Evolutionary conservation across 345 rosid genomes (phyloP).

Genomic region (Brassica juncea): DNA sequence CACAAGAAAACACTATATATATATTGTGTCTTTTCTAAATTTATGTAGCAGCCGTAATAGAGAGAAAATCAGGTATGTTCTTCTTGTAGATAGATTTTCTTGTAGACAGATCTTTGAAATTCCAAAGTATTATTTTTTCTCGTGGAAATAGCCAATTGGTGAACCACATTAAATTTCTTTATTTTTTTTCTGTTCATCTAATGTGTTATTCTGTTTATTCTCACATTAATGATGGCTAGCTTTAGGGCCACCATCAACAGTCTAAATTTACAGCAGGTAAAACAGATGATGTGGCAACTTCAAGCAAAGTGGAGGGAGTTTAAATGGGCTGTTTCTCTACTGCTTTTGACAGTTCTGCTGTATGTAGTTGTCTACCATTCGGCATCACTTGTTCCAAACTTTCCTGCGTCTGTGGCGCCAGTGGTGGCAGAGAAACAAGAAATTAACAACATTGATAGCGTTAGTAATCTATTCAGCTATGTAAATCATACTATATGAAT

Average conservation of each 20-base stretch:
- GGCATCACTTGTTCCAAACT: constrained; percentile 19
- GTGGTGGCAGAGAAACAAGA: background rate
- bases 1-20: no score
- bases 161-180: no score
- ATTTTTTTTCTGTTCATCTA: no score
- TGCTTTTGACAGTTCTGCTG: constrained; percentile 9
- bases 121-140: no score
- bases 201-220: no score
- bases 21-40: no score
- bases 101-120: no score
- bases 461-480: constrained; percentile 2
- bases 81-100: no score
- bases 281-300: background rate
- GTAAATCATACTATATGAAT: background rate
- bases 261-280: background rate
- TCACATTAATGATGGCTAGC: background rate
- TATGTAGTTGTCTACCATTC: background rate
- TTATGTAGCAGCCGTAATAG: no score
- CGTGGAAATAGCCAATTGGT: no score
- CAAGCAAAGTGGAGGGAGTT: constrained; percentile 15
- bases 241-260: background rate
- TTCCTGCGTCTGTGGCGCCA: constrained; percentile 13
- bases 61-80: no score
- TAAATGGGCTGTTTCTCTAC: background rate
- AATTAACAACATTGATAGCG: background rate